A percentile compares a stretch with the other conserved stretches of the same genome.
Conservation (phyloP, 805 yeast genomes). For the Myxozyma geophila region DNA sequence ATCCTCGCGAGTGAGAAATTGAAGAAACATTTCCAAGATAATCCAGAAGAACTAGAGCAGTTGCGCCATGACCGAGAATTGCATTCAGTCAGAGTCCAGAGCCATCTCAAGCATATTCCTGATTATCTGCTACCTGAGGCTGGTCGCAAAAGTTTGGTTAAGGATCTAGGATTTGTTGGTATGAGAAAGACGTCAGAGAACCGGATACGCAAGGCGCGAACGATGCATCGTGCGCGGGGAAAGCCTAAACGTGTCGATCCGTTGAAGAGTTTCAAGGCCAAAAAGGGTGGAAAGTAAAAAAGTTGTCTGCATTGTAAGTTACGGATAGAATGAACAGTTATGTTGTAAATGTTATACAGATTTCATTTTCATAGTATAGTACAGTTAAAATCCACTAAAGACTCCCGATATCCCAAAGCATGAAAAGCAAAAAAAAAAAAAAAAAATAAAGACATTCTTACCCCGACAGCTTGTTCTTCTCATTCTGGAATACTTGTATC, state of each 20-base stretch:
- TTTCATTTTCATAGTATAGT: not conserved
- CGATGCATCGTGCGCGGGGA: constrained; percentile 28
- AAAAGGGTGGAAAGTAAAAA: constrained; percentile 30
- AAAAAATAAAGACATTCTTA: not conserved
- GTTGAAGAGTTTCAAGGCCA: constrained; percentile 58
- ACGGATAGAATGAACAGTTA: not conserved
- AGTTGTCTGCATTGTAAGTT: not conserved
- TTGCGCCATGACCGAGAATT: constrained; percentile 90
- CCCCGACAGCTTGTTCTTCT: constrained; percentile 30
- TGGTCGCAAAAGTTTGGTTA: constrained; percentile 37
- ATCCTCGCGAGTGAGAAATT: constrained; percentile 85
- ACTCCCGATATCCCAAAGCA: not conserved
- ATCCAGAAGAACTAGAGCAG: constrained; percentile 88
- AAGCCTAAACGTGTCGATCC: constrained; percentile 55
- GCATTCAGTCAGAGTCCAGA: constrained; percentile 79
- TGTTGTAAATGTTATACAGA: not conserved
- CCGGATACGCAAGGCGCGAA: constrained; percentile 39
- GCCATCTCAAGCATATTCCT: constrained; percentile 89
- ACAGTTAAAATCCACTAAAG: constrained; percentile 1
- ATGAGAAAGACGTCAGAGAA: constrained; percentile 38
- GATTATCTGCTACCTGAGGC: constrained; percentile 81
- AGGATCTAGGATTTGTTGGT: constrained; percentile 38
- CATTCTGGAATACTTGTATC: constrained; percentile 45
- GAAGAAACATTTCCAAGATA: constrained; percentile 94
- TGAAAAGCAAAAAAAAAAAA: not conserved